Base-by-base conservation (phyloP, 768 basidiomycete species). In the Trametes cubensis region DNA sequence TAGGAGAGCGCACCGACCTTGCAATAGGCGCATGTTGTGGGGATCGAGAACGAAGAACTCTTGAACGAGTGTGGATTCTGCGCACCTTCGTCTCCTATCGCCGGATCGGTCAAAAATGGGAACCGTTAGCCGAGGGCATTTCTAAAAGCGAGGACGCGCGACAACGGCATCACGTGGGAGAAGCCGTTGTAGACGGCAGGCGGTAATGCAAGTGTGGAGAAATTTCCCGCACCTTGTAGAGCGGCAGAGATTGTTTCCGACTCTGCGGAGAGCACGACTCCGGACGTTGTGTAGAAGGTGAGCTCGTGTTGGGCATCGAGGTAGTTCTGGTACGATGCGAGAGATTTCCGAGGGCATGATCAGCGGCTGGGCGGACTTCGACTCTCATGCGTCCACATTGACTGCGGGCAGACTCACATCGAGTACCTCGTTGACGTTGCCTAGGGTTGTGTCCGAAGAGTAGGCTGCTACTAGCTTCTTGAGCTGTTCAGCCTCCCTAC, bases 21-120 rank as follows among this genome's bases (percentile, higher is more conserved):
- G 79, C 92, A 94, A 71, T 90, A 91, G 15, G 82, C 86, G 65
- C 92, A 94, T 47, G 83, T 80, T 6, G 91, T 90, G 6, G 92
- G 92, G 54, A 94, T 92, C 18, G 90, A 91, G 74, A 94, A 94
- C 2, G 89, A 85, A 3, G 92, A 87, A 64, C 87, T 86, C 76
- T 94, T 94, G 80, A 94, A 94, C 28, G 82, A 77, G 72, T 94
- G 92, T 2, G 89, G 91, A 55, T 74, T 79, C 66, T 84, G 83
- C 13, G 78, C 81, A 28, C 92, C 92, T 69, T 87, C 82, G 67
- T 94, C 92, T 67, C 83, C 92, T 94, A 66, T n/a, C 17, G 60
- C 10, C 56, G 8, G 45, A 63, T 61, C 51, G 21, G 45, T 47
- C 38, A 48, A 58, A 38, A 38, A 64, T 26, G 49, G 23, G 46